Conservation (phyloP, 2,329 filamentous ascomycete genomes). For the Huntiella omanensis region DNA sequence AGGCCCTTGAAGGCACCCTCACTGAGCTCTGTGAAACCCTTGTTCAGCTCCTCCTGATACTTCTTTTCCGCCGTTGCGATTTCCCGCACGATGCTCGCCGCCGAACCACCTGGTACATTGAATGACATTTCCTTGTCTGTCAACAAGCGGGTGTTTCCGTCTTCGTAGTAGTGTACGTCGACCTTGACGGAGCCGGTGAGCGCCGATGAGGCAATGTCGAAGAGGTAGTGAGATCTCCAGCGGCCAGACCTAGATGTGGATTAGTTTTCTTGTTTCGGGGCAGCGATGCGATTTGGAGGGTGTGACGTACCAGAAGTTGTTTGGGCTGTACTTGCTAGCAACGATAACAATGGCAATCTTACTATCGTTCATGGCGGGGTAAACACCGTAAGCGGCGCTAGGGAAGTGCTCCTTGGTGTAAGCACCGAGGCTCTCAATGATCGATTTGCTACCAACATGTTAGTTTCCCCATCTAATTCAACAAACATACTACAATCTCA, state of each 20-base stretch:
- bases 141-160: conserved; percentile 84
- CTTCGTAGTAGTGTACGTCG: conserved; percentile 98
- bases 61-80: conserved; percentile 69
- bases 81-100: conserved; percentile 53
- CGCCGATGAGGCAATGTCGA: conserved; percentile 46
- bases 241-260: conserved; percentile 58
- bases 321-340: conserved; percentile 91
- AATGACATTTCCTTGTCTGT: conserved; percentile 61
- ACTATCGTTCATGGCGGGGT: conserved; percentile 57
- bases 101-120: conserved; percentile 41
- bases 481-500: conserved; percentile 25
- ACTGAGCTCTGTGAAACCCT: conserved; percentile 69
- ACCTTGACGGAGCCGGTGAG: conserved; percentile 72
- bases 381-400: conserved; percentile 62
- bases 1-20: conserved; percentile 92
- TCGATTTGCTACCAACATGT: conserved; percentile 43
- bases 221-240: conserved; percentile 78
- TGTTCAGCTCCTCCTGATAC: conserved; percentile 92
- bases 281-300: not conserved
- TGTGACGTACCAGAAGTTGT: conserved; percentile 70
- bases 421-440: conserved; percentile 54
- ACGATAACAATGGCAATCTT: conserved; percentile 69
- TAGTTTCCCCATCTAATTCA: not conserved
- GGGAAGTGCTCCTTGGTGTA: conserved; percentile 84
- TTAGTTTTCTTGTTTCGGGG: not conserved